Base-by-base conservation (phyloP, 2,329 filamentous ascomycete species). In the Neopestalotiopsis sp. region DNA sequence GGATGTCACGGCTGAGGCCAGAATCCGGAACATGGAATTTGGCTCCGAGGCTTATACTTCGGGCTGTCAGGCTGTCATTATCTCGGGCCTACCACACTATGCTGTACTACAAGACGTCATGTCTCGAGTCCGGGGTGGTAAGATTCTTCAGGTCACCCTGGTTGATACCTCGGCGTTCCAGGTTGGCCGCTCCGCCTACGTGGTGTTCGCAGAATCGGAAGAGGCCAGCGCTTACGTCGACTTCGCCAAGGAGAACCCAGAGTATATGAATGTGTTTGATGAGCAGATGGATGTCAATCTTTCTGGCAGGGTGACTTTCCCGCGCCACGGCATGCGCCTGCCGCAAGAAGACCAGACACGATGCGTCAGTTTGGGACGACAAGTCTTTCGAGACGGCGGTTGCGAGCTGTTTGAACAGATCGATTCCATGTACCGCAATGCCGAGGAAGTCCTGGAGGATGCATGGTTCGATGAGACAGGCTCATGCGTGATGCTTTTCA, bases 121-220 rank as follows among this genome's bases (percentile, higher is more conserved):
- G 38, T 17, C 66, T 14, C 45, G 24, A 58, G 62, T 70, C n/a
- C 61, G 65, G 20, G 66, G 68, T 5, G 68, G 68, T 12, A 67
- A 62, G 24, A 45, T 70, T 42, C 32, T 67, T 17, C 65, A 57
- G 24, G 45, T 34, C 1, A 65, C 45, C 14, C 5, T 70, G 14
- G 66, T 56, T 4, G 40, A 58, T 10, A 49, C 34, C 5, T 10
- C 42, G 62, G 59, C 64, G 20, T n/a, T 68, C 10, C 38, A 61
- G 13, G 10, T 17, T 20, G 40, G 61, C 1, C 24, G 10, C 10
- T 66, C 68, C 4, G 68, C 68, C 38, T 61, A 65, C 20, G 62
- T 70, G 32, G 40, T 56, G 6, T 70, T 70, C 34, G 61, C 61
- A 49, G 34, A 70, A 12, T 67, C 65, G 68, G 10, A 20, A 14